phyloP scores from a whole-genome alignment of 2,329 filamentous ascomycete species.

The Madurella fahalii region DNA sequence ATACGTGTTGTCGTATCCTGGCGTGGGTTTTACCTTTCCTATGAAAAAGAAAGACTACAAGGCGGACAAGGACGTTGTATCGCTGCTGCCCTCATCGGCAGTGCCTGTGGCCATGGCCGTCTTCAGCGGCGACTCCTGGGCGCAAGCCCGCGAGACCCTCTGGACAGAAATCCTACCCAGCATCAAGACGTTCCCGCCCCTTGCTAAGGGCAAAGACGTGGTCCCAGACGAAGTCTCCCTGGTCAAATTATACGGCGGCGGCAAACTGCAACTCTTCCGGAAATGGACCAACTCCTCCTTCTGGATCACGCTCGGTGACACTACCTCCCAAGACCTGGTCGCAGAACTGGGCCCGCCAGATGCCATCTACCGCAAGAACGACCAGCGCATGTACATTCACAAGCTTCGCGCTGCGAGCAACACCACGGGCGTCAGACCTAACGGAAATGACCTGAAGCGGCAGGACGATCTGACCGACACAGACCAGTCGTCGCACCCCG shows the following conservation, averaged over 20 bases:
- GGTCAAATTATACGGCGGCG: constrained; percentile 72
- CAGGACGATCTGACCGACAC: constrained; percentile 63
- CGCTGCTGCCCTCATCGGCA: constrained; percentile 73
- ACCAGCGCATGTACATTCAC: constrained; percentile 84
- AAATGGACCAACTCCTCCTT: constrained; percentile 63
- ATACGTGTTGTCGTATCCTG: constrained; percentile 91
- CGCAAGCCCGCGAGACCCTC: constrained; percentile 69
- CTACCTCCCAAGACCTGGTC: constrained; percentile 86
- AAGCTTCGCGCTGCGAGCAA: constrained; percentile 55
- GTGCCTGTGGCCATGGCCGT: constrained; percentile 84
- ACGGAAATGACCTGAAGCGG: constrained; percentile 40
- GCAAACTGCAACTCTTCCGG: constrained; percentile 71
- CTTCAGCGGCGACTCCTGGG: constrained; percentile 87
- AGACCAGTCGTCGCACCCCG: constrained; percentile 71
- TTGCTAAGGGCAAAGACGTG: constrained; percentile 68
- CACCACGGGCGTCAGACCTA: constrained; percentile 43
- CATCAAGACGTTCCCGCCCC: constrained; percentile 65
- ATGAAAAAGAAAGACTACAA: constrained; percentile 72
- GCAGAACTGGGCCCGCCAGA: constrained; percentile 90
- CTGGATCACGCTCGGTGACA: constrained; percentile 75
- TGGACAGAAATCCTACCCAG: constrained; percentile 73
- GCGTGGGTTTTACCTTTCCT: constrained; percentile 88
- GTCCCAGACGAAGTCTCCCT: constrained; percentile 87
- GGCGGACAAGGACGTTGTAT: constrained; percentile 74
- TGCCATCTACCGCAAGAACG: constrained; percentile 87